Percentiles rank a stretch among this genome's conserved stretches.
Evolutionary conservation across 164 flowering plant species (phyloP).

Genomic region (Annona cherimola): DNA sequence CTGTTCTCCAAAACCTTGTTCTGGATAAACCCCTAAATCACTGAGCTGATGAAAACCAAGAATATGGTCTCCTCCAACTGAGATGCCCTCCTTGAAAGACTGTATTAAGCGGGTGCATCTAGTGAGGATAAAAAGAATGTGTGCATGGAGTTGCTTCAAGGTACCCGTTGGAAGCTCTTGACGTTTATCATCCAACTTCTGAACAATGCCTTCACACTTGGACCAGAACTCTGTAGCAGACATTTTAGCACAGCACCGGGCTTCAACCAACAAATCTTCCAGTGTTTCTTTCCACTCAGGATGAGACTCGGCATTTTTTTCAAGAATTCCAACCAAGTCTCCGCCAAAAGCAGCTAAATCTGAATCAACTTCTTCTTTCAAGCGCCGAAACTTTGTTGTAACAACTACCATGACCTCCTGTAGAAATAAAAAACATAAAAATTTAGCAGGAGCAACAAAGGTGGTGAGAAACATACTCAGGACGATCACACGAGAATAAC

Average conservation of each 20-base stretch:
- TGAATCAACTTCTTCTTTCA: conserved; percentile 83
- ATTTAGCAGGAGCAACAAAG: not conserved
- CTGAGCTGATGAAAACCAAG: conserved; percentile 80
- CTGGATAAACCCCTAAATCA: conserved; percentile 93
- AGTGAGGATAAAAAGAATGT: conserved; percentile 89
- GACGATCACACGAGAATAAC: not conserved
- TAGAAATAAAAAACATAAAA: not conserved
- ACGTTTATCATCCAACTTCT: conserved; percentile 81
- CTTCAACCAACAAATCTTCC: conserved; percentile 78
- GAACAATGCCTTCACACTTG: conserved; percentile 88
- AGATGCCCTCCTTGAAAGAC: conserved; percentile 82
- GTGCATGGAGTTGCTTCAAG: conserved; percentile 77
- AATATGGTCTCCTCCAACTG: conserved; percentile 63
- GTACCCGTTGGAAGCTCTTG: conserved; percentile 86
- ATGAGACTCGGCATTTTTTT: conserved; percentile 45
- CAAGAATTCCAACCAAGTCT: conserved; percentile 71
- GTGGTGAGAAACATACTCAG: not conserved
- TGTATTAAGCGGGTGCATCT: conserved; percentile 89
- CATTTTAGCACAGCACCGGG: conserved; percentile 82
- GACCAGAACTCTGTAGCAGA: conserved; percentile 80
- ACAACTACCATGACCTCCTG: conserved; percentile 75
- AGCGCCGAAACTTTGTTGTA: conserved; percentile 63
- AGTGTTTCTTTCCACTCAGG: conserved; percentile 67
- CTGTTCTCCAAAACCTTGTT: conserved; percentile 32
- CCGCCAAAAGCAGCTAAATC: conserved; percentile 85